Evolutionary conservation across 345 rosid genomes (phyloP).

Genomic region (Diplotaxis tenuifolia): DNA sequence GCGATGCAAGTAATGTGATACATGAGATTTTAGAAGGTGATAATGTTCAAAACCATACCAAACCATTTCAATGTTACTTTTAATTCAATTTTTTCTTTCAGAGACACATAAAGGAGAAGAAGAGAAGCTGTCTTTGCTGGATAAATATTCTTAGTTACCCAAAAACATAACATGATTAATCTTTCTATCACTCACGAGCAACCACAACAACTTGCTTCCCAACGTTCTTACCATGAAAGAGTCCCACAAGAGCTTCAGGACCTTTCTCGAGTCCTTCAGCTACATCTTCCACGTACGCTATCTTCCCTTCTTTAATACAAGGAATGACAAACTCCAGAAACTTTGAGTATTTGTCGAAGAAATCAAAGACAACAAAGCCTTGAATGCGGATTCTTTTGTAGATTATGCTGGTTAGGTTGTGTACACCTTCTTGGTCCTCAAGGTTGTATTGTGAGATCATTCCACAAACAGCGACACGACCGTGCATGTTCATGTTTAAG

Average conservation of each 20-base stretch:
- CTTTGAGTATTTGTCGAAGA: conserved; percentile 40
- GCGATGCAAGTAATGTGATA: conserved; percentile 9
- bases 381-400: conserved; percentile 40
- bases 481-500: conserved; percentile 43
- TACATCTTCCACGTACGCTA: conserved; percentile 56
- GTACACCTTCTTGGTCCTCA: conserved; percentile 39
- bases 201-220: conserved; percentile 55
- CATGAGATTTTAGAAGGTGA: neutral
- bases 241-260: conserved; percentile 53
- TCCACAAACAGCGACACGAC: conserved; percentile 49
- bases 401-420: conserved; percentile 30
- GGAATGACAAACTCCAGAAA: conserved; percentile 45
- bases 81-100: neutral
- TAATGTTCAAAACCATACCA: neutral
- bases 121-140: neutral
- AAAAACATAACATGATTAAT: neutral
- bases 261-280: conserved; percentile 54
- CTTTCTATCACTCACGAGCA: conserved; percentile 16
- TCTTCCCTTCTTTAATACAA: conserved; percentile 46
- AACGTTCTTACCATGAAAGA: conserved; percentile 53
- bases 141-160: neutral
- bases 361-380: conserved; percentile 45
- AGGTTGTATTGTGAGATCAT: conserved; percentile 63
- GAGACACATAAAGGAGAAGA: neutral
- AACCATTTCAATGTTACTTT: neutral